Base-by-base conservation (phyloP, 768 basidiomycete genomes). In the Pisolithus tinctorius region DNA sequence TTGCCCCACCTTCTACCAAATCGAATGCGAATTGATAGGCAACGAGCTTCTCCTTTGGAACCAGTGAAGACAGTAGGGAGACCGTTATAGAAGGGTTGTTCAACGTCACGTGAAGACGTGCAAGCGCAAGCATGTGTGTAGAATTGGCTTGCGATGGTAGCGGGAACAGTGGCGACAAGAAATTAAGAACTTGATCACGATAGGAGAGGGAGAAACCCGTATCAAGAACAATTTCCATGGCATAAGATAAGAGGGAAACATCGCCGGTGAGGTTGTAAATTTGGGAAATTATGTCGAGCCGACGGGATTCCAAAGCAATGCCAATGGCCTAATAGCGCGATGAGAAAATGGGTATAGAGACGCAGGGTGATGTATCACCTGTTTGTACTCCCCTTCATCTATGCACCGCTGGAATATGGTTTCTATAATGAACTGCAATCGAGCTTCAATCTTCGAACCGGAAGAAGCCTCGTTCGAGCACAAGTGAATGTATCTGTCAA, bases 11-110 rank as follows among this genome's bases (percentile, higher is more conserved):
- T 69, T 97, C 95, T 13, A 87, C 88, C 45, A 98, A 72, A 69
- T 98, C 96, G 64, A 98, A 98, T 0, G 89, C 93, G 63, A 97
- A 83, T 66, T 99, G 96, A 67, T 93, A 95, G 1, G 93, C 93
- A 25, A 95, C 72, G 10, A 93, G 72, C 38, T 79, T 79, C 58
- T 93, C 81, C 54, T 77, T 76, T 4, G 78, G 77, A 13, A 93
- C 77, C 8, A 96, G 76, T 3, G 84, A 84, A 2, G 74, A 77
- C 52, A 96, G 68, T 47, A 94, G 76, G 13, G 83, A 76, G 6
- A 89, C 76, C 1, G 91, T 88, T 47, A 93, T 74, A 3, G 84
- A 76, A n/a, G 88, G 79, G 51, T 84, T 85, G 63, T 88, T 86
- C 48, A 96, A 77, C 17, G 93, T 90, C 39, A 98, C 86, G 60